Base-by-base conservation (phyloP, 371 early-diverging fungal genomes). In the Lichtheimia corymbifera region DNA sequence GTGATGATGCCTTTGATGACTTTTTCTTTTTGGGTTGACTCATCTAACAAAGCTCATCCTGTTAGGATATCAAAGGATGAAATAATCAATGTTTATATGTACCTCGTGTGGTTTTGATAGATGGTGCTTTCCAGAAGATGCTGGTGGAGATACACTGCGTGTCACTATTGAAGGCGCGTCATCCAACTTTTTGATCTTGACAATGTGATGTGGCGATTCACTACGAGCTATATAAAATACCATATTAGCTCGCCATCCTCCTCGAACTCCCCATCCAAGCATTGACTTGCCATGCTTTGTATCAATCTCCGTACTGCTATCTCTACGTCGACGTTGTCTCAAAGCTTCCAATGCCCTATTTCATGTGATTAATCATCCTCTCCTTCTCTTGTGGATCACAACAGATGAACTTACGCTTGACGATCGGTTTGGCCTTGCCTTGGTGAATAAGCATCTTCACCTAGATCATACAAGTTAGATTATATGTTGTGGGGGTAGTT, bases 401-500 rank as follows among this genome's bases (percentile, higher is more conserved):
- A 2, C 50, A 3, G 1, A n/a, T 20, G 22, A 65, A 65, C 70
- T 69, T 77, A 77, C 78, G 67, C 66, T 64, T 77, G 78, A 63
- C 76, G 64, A 35, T 67, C 70, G 28, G 55, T 50, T 43, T 64
- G 71, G 47, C 50, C 64, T 60, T 65, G 54, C 24, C 57, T 54
- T 20, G 35, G 28, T 43, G 22, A 43, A 40, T 50, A 27, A 11
- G n/a, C 15, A 40, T 50, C 30, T 7, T 30, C 49, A 25, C 18
- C 25, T 42, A 35, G 40, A 28, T 20, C 12, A 15, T 11, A 42
- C 15, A 45, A n/a, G 9, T 22, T 14, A 43, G 13, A n/a, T n/a
- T n/a, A n/a, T n/a, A n/a, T n/a, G n/a, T n/a, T n/a, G n/a, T n/a
- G n/a, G n/a, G n/a, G n/a, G n/a, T n/a, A n/a, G n/a, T n/a, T n/a